Evolutionary conservation across 306 rosid genomes (phyloP).

Genomic region (Glycine tomentella): DNA sequence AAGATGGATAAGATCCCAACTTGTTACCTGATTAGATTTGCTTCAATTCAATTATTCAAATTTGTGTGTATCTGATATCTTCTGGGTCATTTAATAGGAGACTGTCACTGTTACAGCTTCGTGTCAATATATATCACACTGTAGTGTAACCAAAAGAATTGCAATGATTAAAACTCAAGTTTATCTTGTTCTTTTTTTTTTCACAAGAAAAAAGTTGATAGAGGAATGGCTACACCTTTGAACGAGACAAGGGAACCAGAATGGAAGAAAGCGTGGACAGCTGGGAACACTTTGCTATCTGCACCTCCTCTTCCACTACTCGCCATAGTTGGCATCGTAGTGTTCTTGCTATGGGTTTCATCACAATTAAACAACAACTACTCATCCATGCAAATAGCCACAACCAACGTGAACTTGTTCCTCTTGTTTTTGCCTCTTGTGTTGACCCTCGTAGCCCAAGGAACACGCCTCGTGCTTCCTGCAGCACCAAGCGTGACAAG

Average conservation of each 20-base stretch:
- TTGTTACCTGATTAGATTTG: background rate
- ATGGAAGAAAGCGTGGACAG: slow-evolving; percentile 60
- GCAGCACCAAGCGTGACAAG: background rate
- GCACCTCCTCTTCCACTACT: slow-evolving; percentile 60
- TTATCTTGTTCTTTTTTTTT: background rate
- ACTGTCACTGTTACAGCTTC: background rate
- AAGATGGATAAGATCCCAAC: background rate
- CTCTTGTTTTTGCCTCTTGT: slow-evolving; percentile 44
- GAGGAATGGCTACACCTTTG: slow-evolving; percentile 55
- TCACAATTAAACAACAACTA: slow-evolving; percentile 26
- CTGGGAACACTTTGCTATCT: slow-evolving; percentile 54
- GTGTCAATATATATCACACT: background rate
- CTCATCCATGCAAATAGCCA: slow-evolving; percentile 36
- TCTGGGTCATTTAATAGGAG: background rate
- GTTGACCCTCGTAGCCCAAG: slow-evolving; percentile 25
- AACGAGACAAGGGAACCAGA: slow-evolving; percentile 58
- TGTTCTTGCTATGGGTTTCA: slow-evolving; percentile 43
- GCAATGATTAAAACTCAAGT: background rate
- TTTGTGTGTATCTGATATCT: background rate
- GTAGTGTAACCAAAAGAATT: background rate
- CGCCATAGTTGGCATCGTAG: slow-evolving; percentile 59
- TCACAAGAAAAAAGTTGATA: background rate
- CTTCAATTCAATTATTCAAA: background rate
- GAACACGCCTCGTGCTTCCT: slow-evolving; percentile 24
- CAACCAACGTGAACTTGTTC: slow-evolving; percentile 31